A percentile compares a stretch with the other conserved stretches of the same genome.
These are phyloP conservation scores for Rubroshorea leprosula DNA, from an alignment of 345 rosid species.

Conservation along the genomic window DNA sequence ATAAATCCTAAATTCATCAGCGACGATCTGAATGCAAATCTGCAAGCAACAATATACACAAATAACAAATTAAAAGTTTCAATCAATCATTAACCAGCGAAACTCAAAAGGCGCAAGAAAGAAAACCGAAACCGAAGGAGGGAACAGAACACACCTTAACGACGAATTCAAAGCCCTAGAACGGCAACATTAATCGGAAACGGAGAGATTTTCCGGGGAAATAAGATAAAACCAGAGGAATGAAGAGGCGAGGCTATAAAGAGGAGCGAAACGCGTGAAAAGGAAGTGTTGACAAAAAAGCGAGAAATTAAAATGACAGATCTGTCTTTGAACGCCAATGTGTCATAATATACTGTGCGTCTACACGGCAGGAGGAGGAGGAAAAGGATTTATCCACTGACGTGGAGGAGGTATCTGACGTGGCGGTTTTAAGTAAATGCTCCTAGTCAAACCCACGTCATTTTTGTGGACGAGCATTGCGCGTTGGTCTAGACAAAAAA, in stretches of 20 bases:
- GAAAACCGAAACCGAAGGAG: neutral
- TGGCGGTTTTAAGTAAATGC: no score
- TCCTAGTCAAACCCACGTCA: neutral
- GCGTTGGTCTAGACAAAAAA: no score
- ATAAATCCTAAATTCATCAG: conserved; percentile 24
- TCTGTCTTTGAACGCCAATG: neutral
- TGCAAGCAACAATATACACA: neutral
- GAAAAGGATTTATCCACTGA: neutral
- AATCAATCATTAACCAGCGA: neutral
- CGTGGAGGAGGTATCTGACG: conserved; percentile 9
- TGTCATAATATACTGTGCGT: neutral
- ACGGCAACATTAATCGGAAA: neutral
- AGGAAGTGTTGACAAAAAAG: neutral
- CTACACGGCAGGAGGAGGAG: conserved; percentile 4
- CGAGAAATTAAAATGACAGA: neutral
- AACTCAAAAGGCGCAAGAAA: neutral
- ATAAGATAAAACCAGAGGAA: neutral
- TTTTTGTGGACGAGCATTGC: no score
- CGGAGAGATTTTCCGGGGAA: neutral
- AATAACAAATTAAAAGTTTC: neutral
- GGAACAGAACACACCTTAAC: neutral
- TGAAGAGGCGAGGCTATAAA: neutral
- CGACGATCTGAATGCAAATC: neutral
- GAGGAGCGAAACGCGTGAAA: conserved; percentile 13
- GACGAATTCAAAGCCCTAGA: neutral